Base-by-base conservation (phyloP, 2,329 filamentous ascomycete species). In the Emericellopsis atlantica region DNA sequence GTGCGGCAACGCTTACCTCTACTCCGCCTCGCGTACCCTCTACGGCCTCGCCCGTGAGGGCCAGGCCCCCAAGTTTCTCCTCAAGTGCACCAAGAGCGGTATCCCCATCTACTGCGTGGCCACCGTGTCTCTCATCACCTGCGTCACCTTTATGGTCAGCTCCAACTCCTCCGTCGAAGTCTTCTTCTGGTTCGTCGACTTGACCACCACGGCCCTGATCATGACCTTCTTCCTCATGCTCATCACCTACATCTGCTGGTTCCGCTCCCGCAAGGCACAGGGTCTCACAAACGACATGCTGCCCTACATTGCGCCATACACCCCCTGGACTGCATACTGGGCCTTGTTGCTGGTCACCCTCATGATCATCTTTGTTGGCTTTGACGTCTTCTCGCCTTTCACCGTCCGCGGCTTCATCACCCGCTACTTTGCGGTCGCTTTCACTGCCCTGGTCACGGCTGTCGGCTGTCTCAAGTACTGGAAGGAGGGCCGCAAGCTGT, bases 401-500 rank as follows among this genome's bases (percentile, higher is more conserved):
- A 64, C 55, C 32, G 58, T 61, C 0, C 58, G 66, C 9, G 60
- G 61, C 35, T 76, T 76, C 53, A 48, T 76, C 40, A 70, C 71
- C 2, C 61, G 61, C 14, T 76, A 76, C 54, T 72, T 76, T 49
- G 18, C 18, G 18, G 18, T 21, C 18, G 18, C 18, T 5, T 21
- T 21, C 18, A 21, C 18, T 5, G 18, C 18, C 5, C 18, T 21
- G 18, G 18, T 21, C 18, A 21, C 18, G 18, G 18, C 18, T 21
- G 18, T 21, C 18, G 18, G 18, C 18, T 68, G 62, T 8, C 57
- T 75, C 24, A 64, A 66, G 5, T 74, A 73, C 48, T 86, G 79
- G 75, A 88, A 87, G 59, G 8, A 82, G 2, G 43, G 74, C 48
- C 75, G 80, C 56, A 69, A 66, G 51, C 83, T 79, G 0, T 66